Percentiles rank a stretch among this genome's conserved stretches.
Evolutionary conservation across 352 stramenopile genomes (phyloP).

Genomic region (Pythium periplocum): DNA sequence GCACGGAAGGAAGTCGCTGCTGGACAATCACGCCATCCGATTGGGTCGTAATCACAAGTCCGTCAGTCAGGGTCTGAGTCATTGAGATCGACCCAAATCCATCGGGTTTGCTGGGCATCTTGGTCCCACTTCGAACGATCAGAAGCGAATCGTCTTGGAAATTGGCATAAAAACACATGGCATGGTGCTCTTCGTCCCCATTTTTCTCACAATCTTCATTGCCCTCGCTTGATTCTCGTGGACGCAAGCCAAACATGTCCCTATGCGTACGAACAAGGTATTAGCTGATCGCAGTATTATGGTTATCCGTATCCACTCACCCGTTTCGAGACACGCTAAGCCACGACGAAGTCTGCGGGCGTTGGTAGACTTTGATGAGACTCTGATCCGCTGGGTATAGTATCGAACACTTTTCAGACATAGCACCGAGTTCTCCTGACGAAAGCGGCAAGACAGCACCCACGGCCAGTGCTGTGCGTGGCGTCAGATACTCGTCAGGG

Average conservation of each 20-base stretch:
- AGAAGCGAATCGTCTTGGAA: slow-evolving; percentile 51
- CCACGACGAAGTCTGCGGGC: slow-evolving; percentile 33
- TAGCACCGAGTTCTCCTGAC: slow-evolving; percentile 29
- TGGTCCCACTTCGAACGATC: slow-evolving; percentile 28
- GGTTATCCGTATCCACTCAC: slow-evolving; percentile 16
- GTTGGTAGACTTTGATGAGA: slow-evolving; percentile 47
- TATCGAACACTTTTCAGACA: slow-evolving; percentile 41
- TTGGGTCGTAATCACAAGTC: slow-evolving; percentile 39
- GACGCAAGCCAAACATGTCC: slow-evolving; percentile 56
- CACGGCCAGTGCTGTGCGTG: slow-evolving; percentile 37
- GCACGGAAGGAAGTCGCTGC: slow-evolving; percentile 3
- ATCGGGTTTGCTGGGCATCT: slow-evolving; percentile 39
- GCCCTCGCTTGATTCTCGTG: slow-evolving; percentile 1
- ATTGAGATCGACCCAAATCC: slow-evolving; percentile 34
- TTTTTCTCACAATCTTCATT: neutral
- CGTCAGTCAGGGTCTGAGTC: slow-evolving; percentile 44
- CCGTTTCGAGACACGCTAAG: slow-evolving; percentile 60
- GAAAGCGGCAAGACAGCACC: slow-evolving; percentile 48
- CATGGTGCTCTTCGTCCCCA: slow-evolving; percentile 9
- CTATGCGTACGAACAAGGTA: slow-evolving; percentile 14
- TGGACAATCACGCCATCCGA: slow-evolving; percentile 62
- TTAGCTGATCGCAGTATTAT: neutral
- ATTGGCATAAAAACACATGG: slow-evolving; percentile 47
- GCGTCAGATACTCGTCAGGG: slow-evolving; percentile 54
- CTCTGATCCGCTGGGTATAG: slow-evolving; percentile 71